Base-by-base conservation (phyloP, 177 flowering plant genomes). In the Vitis hybrid region DNA sequence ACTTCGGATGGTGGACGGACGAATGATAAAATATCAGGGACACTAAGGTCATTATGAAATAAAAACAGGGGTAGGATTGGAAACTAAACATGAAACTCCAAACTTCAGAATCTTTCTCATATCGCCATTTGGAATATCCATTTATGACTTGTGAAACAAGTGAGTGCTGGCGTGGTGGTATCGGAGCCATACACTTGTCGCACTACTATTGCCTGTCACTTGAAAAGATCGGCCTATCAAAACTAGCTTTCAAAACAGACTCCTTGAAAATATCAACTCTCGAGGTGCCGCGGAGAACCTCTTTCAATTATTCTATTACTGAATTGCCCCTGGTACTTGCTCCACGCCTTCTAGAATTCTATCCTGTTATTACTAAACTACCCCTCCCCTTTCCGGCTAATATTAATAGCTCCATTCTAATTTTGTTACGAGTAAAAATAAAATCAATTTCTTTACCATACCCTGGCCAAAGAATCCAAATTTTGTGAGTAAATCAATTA, bases 251-350 rank as follows among this genome's bases (percentile, higher is more conserved):
- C 3, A 24, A 52, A 4, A 27, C 30, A 27, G 8, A 11, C 60
- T 3, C 59, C 51, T 52, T 40, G 60, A 52, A 70, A 70, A 70
- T 18, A 68, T 67, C 70, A 56, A 56, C 62, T 4, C 4, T 35
- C 61, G 52, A 56, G 32, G 52, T 46, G 52, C 62, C 52, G 70
- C 70, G 40, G 18, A 58, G 56, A 68, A 48, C 21, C 60, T 66
- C 12, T 0, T 18, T 57, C 11, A 21, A 16, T 9, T 4, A 18
- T 19, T 57, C 14, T 12, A 54, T n/a, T 66, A 66, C 69, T 2
- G 40, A 55, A 55, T 16, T 66, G 19, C 50, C 60, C 60, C 51
- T 15, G 10, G 4, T 15, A 7, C 15, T 14, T 14, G 19, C 7
- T 3, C 56, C n/a, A 15, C 27, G 3, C 11, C 27, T 57, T 66